phyloP scores from a whole-genome alignment of 306 rosid species.

The Arachis stenosperma region DNA sequence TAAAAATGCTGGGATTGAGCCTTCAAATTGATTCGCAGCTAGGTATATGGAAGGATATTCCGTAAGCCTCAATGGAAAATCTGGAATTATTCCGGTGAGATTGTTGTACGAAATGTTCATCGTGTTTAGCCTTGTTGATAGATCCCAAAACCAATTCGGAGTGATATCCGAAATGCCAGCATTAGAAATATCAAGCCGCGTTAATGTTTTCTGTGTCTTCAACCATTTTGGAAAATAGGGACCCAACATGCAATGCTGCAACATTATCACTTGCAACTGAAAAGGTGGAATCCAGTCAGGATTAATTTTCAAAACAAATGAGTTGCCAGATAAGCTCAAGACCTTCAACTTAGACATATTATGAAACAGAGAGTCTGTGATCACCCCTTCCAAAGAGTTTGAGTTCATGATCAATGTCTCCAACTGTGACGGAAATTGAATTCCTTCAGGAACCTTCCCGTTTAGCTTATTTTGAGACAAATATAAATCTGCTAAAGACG shows the following conservation, averaged over 20 bases:
- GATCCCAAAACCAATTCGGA: background rate
- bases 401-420: background rate
- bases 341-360: background rate
- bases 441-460: background rate
- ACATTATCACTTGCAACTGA: background rate
- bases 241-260: conserved; percentile 15
- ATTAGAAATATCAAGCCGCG: background rate
- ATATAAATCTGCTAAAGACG: background rate
- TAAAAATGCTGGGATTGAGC: conserved; percentile 12
- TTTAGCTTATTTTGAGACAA: too few species aligned
- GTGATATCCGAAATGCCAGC: background rate
- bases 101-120: background rate
- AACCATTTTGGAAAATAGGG: conserved; percentile 21
- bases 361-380: background rate
- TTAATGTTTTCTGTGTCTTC: background rate
- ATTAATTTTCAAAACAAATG: conserved; percentile 5
- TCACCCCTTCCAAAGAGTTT: conserved; percentile 3
- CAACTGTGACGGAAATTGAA: background rate
- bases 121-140: background rate
- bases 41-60: background rate
- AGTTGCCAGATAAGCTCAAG: conserved; percentile 10
- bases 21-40: conserved; percentile 11
- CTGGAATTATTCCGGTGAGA: background rate
- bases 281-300: conserved; percentile 16
- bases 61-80: background rate